These are phyloP conservation scores for Picea mariana DNA, from an alignment of 83 land plant species.

Conservation along the genomic window DNA sequence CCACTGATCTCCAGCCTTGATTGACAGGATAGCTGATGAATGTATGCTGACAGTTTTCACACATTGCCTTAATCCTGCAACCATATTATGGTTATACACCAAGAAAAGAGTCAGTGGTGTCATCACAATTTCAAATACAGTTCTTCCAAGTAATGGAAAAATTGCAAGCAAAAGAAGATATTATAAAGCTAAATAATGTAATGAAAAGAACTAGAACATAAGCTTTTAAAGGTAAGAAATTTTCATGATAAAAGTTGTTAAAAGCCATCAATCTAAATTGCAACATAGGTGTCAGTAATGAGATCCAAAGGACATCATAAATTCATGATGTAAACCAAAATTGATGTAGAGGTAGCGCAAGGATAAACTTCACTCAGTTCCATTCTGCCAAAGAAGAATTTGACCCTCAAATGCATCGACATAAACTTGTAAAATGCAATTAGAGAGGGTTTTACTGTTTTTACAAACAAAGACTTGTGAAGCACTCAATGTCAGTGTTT, in stretches of 20 bases:
- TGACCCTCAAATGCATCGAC: neutral
- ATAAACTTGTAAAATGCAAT: too few species aligned
- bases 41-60: constrained; percentile 87
- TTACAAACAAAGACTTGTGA: too few species aligned
- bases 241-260: neutral
- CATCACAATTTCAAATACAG: too few species aligned
- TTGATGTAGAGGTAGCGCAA: neutral
- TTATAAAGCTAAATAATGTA: neutral
- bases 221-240: neutral
- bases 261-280: neutral
- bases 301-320: neutral
- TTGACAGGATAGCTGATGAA: constrained; percentile 64
- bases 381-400: neutral
- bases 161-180: neutral
- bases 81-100: too few species aligned
- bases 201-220: neutral
- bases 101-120: too few species aligned
- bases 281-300: neutral
- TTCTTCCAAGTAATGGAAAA: neutral
- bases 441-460: too few species aligned
- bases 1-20: constrained; percentile 89
- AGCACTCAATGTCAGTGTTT: too few species aligned
- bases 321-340: neutral
- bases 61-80: constrained; percentile 71
- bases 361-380: neutral